Evolutionary conservation across 1,139 yeast genomes (phyloP), one percentile per base, ranked within the genome.

Genomic region (Nadsonia starkeyi-henricii): DNA sequence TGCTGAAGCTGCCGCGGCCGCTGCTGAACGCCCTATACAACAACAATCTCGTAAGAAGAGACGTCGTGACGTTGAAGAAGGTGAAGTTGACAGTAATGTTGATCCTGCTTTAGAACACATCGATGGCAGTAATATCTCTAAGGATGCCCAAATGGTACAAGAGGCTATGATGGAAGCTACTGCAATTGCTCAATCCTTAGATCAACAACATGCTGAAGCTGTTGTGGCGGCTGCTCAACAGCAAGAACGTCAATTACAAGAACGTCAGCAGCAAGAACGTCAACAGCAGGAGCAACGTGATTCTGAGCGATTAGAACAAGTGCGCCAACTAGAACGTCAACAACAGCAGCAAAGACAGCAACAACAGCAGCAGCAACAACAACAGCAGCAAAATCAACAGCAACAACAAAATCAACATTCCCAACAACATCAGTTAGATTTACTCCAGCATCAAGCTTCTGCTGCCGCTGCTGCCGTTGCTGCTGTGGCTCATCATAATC

Each of bases 1-100:
- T 20, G 60, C 62, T 1, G 50, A 56, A 20, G 46, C 49, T 37
- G 45, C 41, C 44, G 47, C 50, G 17, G 45, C 41, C 45, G 47
- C 50, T 18, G 39, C 39, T 33, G 39, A 33, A 33, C 39, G 39
- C 39, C 17, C 39, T 3, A 8, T 4, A 13, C 39, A 33, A 15
- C 39, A 9, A 13, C 44, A 52, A 44, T 33, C 41, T 41, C 20
- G 45, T 46, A 37, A 50, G 33, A n/a, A 47, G 30, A 47, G 50
- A 39, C 59, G 57, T 45, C 50, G 39, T 13, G 17, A 33, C 12
- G 12, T 33, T 33, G 39, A 33, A 33, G 39, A n/a, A 15, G 39
- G 17, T 12, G 17, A 33, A n/a, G 39, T 33, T 12, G 39, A 33
- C 12, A 33, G 39, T 33, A 33, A 33, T 15, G 39, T 33, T 33